These are phyloP conservation scores for Capsella bursapastoris DNA, from an alignment of 345 rosid species.

Conservation along the genomic window DNA sequence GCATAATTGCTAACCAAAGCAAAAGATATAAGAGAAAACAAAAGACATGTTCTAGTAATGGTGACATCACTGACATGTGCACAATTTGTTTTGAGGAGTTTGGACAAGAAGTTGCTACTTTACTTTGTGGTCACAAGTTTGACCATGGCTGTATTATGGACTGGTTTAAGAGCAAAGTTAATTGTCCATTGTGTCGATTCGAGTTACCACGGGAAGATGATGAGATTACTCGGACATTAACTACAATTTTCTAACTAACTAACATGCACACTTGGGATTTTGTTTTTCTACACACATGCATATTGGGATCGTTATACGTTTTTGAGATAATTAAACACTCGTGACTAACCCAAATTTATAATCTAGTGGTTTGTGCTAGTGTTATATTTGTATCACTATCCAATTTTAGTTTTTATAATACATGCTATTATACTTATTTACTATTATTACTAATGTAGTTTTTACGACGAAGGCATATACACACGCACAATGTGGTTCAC, in stretches of 20 bases:
- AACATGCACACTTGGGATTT: background rate
- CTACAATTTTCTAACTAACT: background rate
- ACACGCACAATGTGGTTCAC: background rate
- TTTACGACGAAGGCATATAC: background rate
- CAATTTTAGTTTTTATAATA: background rate
- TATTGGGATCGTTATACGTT: no score
- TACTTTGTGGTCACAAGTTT: slow-evolving; percentile 41
- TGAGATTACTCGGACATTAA: background rate
- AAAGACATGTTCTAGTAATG: background rate
- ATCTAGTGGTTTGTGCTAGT: background rate
- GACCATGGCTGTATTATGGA: slow-evolving; percentile 16
- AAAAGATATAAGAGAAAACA: background rate
- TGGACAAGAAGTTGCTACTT: background rate
- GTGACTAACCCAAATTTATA: background rate
- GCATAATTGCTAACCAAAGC: background rate
- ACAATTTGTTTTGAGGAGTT: slow-evolving; percentile 25
- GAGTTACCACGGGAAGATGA: slow-evolving; percentile 27
- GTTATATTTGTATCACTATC: background rate
- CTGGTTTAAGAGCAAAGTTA: slow-evolving; percentile 17
- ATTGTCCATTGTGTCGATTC: slow-evolving; percentile 41
- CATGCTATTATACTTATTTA: background rate
- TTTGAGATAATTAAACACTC: background rate
- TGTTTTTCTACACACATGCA: background rate
- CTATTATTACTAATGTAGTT: background rate
- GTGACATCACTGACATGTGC: slow-evolving; percentile 1